phyloP scores from a whole-genome alignment of 2,329 filamentous ascomycete genomes.

The Escovopsis sp. region DNA sequence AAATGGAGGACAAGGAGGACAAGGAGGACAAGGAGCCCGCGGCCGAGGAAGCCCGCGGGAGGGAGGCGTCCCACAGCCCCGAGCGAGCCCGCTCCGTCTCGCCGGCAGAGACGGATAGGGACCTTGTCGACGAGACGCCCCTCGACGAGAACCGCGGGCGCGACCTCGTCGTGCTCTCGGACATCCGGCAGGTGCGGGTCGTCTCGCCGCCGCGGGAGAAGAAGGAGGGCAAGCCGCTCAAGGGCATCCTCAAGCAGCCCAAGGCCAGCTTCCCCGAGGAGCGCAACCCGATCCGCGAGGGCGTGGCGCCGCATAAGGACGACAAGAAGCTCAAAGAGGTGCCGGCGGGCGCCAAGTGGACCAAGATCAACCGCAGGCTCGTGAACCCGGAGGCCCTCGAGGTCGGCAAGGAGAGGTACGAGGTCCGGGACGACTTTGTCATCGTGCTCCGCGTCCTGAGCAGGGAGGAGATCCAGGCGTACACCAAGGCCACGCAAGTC shows the following conservation, averaged over 20 bases:
- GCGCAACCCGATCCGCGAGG: conserved; percentile 67
- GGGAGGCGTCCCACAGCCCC: conserved; percentile 1
- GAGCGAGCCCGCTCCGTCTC: conserved; percentile 8
- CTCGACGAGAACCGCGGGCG: conserved; percentile 27
- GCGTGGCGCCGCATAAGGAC: conserved; percentile 87
- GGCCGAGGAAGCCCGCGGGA: background rate
- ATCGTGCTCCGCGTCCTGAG: conserved; percentile 80
- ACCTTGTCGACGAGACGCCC: conserved; percentile 5
- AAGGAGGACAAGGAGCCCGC: conserved; percentile 7
- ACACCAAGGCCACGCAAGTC: conserved; percentile 67
- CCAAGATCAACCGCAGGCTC: conserved; percentile 74
- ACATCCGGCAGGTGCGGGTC: conserved; percentile 44
- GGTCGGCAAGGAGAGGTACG: conserved; percentile 77
- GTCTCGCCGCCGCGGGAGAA: conserved; percentile 56
- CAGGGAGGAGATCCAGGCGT: conserved; percentile 79
- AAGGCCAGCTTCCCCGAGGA: conserved; percentile 78
- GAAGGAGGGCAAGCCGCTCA: conserved; percentile 54
- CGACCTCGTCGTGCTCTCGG: conserved; percentile 20
- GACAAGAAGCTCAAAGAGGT: conserved; percentile 58
- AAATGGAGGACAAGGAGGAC: conserved; percentile 11
- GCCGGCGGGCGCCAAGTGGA: conserved; percentile 73
- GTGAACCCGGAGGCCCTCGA: conserved; percentile 83
- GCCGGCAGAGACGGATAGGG: conserved; percentile 7
- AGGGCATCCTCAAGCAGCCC: conserved; percentile 75
- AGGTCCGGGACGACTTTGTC: conserved; percentile 84